phyloP scores from a whole-genome alignment of 495 filamentous ascomycete genomes.

The Neurospora intermedia region DNA sequence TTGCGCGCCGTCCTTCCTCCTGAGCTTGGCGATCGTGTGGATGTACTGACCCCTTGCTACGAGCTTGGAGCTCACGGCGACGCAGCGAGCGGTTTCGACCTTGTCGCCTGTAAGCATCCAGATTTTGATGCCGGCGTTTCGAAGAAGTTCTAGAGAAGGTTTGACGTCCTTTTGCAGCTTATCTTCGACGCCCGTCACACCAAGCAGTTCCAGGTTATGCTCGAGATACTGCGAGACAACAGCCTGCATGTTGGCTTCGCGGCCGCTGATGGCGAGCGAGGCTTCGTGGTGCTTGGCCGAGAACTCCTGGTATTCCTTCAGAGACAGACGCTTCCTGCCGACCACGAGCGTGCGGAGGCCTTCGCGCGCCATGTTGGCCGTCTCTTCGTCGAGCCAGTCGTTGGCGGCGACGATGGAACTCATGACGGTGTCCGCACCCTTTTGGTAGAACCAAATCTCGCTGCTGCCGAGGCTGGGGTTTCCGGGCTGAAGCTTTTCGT shows the following conservation, averaged over 20 bases:
- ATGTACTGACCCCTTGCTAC: conserved; percentile 95
- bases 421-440: conserved; percentile 98
- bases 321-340: conserved; percentile 70
- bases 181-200: conserved; percentile 96
- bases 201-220: conserved; percentile 78
- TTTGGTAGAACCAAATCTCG: conserved; percentile 98
- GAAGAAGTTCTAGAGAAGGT: conserved; percentile 81
- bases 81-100: conserved; percentile 93
- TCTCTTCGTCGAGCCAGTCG: conserved; percentile 98
- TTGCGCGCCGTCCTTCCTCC: conserved; percentile 65
- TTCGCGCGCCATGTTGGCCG: conserved; percentile 96
- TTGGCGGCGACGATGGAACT: conserved; percentile 82
- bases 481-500: conserved; percentile 36
- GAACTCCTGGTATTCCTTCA: conserved; percentile 71
- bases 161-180: conserved; percentile 94
- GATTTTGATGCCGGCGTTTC: conserved; percentile 98
- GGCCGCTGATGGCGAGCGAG: conserved; percentile 62
- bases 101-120: conserved; percentile 99
- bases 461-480: conserved; percentile 34
- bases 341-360: conserved; percentile 91
- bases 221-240: conserved; percentile 77
- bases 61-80: conserved; percentile 87
- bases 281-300: conserved; percentile 64
- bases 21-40: conserved; percentile 80
- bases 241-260: conserved; percentile 70